Conservation (phyloP, 768 basidiomycete species). For the Leccinellum luteum region DNA sequence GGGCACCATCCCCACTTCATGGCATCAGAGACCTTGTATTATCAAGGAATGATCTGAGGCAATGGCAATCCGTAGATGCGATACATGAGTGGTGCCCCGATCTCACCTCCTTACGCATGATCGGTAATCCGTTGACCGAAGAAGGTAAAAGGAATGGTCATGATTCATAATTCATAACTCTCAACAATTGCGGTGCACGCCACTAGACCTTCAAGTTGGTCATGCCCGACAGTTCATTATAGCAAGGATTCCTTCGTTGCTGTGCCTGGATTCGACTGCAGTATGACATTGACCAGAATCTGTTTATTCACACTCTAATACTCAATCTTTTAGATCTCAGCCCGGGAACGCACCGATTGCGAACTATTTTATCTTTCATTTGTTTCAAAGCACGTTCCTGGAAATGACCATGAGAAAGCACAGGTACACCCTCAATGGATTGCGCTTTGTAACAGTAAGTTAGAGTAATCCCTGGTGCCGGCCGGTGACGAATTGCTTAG, state of each 20-base stretch:
- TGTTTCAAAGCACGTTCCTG: slow-evolving; percentile 47
- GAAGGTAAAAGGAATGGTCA: slow-evolving; percentile 34
- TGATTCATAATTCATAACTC: neutral
- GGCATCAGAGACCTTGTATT: slow-evolving; percentile 59
- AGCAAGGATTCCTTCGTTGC: slow-evolving; percentile 64
- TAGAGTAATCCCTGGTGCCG: neutral
- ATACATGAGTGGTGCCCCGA: slow-evolving; percentile 67
- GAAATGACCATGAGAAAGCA: slow-evolving; percentile 40
- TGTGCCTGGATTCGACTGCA: slow-evolving; percentile 57
- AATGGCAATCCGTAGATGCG: slow-evolving; percentile 65
- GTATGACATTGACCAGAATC: slow-evolving; percentile 39
- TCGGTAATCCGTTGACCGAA: slow-evolving; percentile 62
- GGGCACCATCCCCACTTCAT: slow-evolving; percentile 25
- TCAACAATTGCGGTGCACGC: neutral
- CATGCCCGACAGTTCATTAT: slow-evolving; percentile 59
- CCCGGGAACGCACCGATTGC: slow-evolving; percentile 70
- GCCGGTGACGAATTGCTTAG: slow-evolving; percentile 33
- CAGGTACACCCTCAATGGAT: slow-evolving; percentile 64
- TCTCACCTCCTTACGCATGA: slow-evolving; percentile 58
- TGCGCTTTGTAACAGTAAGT: slow-evolving; percentile 58
- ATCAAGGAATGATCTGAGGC: slow-evolving; percentile 53
- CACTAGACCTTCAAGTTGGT: slow-evolving; percentile 38
- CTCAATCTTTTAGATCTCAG: slow-evolving; percentile 50
- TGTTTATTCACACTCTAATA: slow-evolving; percentile 10
- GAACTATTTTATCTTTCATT: slow-evolving; percentile 81